Base-by-base conservation (phyloP, 345 rosid species). In the Bretschneidera sinensis region DNA sequence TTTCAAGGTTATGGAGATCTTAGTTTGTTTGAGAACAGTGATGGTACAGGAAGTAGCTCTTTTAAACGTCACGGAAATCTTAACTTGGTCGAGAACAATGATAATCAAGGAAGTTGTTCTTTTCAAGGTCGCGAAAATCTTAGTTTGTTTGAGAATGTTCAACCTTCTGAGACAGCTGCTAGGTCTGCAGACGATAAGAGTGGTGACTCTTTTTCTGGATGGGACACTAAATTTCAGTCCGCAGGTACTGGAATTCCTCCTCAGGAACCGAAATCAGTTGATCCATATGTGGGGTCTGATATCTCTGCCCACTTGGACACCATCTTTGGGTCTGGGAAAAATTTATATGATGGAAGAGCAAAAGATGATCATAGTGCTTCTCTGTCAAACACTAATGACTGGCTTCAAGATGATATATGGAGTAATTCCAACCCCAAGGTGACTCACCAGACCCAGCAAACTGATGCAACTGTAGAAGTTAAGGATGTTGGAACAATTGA, bases 221-320 rank as follows among this genome's bases (percentile, higher is more conserved):
- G 81, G 87, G 82, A 70, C 45, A 68, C 81, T 66, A 73, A 63
- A 65, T 80, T 79, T 71, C 85, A 80, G 39, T 80, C 80, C 59
- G 63, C 78, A 65, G 55, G 63, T 71, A 45, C 70, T 25, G 72
- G 57, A 71, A 60, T 66, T 57, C 58, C 49, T 39, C 59, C 47
- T 23, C 66, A 65, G 69, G 79, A 77, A 47, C 70, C 75, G 39
- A 60, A 62, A 52, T 67, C 62, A 16, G 68, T 63, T 64, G 76
- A 76, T 55, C 78, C 67, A 33, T 78, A 74, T 76, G 81, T 55
- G n/a, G 82, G 48, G 28, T 75, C 84, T 61, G 84, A 78, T 78
- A 70, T 81, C 52, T 72, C 91, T 73, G 71, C 78, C 52, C 87
- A 81, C 54, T 71, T 83, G 81, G 87, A 81, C 60, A 68, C 83